Conservation (phyloP, 306 rosid genomes). For the Citrullus colocynthis region DNA sequence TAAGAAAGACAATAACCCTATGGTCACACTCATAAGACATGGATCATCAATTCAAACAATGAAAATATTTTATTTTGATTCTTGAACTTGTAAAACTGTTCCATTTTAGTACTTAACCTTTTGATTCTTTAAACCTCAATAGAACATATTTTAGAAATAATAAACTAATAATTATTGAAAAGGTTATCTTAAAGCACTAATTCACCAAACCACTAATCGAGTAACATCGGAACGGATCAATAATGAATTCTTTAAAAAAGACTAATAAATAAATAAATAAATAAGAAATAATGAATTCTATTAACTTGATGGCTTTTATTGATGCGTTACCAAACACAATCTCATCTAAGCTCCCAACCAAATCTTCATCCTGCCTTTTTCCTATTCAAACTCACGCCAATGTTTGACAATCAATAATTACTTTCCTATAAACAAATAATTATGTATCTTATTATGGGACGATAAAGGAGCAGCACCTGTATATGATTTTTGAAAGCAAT, state of each 20-base stretch:
- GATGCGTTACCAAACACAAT: background rate
- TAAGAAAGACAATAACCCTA: background rate
- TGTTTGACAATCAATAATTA: background rate
- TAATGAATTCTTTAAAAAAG: too few relatives aligned
- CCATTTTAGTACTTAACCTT: background rate
- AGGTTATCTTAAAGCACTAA: background rate
- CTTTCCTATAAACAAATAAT: background rate
- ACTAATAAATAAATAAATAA: background rate
- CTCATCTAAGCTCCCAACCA: background rate
- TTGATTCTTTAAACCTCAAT: background rate
- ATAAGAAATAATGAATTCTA: background rate
- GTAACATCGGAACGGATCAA: background rate
- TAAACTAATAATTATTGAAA: background rate
- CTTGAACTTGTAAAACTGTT: background rate
- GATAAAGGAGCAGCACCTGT: background rate
- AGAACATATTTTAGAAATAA: background rate
- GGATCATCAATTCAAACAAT: background rate
- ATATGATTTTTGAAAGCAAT: background rate
- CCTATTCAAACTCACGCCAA: conserved; percentile 4
- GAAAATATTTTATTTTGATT: background rate
- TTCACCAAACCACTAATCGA: background rate
- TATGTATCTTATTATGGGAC: background rate
- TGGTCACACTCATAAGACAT: background rate
- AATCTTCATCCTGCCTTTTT: background rate
- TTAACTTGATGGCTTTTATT: background rate